These are phyloP conservation scores for Hypoxylon sp. DNA, from an alignment of 2,329 filamentous ascomycete genomes.

Conservation along the genomic window DNA sequence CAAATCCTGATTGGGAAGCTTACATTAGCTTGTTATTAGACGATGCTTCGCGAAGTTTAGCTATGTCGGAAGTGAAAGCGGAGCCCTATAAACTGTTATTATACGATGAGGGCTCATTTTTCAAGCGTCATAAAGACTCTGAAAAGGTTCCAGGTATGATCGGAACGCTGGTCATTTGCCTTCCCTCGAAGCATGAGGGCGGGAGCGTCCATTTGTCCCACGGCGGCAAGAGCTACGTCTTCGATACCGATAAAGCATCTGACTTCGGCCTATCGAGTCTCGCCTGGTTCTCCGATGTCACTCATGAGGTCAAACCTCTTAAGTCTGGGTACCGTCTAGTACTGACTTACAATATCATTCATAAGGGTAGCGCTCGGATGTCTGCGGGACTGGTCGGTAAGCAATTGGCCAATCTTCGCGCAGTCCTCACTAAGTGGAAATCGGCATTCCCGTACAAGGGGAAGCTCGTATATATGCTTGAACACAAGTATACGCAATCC, in stretches of 20 bases:
- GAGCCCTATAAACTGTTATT: conserved; percentile 62
- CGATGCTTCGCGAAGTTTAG: conserved; percentile 51
- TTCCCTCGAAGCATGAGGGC: conserved; percentile 63
- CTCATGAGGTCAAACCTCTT: conserved; percentile 62
- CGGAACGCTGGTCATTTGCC: conserved; percentile 62
- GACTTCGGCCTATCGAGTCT: conserved; percentile 53
- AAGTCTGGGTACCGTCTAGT: conserved; percentile 62
- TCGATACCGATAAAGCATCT: conserved; percentile 54
- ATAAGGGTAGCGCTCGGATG: conserved; percentile 34
- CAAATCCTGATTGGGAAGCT: conserved; percentile 57
- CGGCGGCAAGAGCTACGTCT: conserved; percentile 49
- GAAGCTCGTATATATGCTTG: conserved; percentile 43
- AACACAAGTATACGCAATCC: conserved; percentile 47
- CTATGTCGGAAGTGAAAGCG: conserved; percentile 50
- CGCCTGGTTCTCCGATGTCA: conserved; percentile 65
- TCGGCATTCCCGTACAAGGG: not conserved
- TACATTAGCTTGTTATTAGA: conserved; percentile 49
- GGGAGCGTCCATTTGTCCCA: conserved; percentile 60
- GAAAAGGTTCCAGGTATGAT: conserved; percentile 64
- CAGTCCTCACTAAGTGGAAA: conserved; percentile 37
- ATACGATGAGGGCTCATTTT: conserved; percentile 64
- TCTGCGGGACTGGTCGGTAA: conserved; percentile 37
- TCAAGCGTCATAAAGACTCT: conserved; percentile 62
- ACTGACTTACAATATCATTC: conserved; percentile 65
- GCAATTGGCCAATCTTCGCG: conserved; percentile 33